A percentile compares a stretch with the other conserved stretches of the same genome.
Evolutionary conservation across 495 filamentous ascomycete genomes (phyloP).

Genomic region (Apodospora peruviana): DNA sequence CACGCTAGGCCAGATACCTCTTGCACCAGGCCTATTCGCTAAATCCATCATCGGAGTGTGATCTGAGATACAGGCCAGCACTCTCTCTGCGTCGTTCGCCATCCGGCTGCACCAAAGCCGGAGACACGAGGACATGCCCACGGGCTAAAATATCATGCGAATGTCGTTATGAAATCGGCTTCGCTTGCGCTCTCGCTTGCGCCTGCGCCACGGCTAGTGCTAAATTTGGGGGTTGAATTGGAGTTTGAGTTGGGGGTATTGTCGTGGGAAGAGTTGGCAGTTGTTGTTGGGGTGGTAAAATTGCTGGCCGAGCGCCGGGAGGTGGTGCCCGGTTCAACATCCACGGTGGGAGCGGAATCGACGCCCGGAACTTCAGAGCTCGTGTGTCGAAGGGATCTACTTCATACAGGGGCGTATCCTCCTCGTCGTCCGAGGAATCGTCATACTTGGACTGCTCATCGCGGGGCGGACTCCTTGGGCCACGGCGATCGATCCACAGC

Average conservation of each 20-base stretch:
- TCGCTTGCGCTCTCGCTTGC: neutral
- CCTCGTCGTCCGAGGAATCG: slow-evolving; percentile 64
- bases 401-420: slow-evolving; percentile 53
- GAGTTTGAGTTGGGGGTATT: slow-evolving; percentile 4
- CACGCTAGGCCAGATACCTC: slow-evolving; percentile 17
- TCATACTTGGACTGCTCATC: slow-evolving; percentile 65
- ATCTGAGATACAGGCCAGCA: slow-evolving; percentile 20
- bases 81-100: neutral
- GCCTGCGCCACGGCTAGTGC: neutral
- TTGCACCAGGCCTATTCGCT: slow-evolving; percentile 23
- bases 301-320: neutral
- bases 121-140: no score
- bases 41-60: slow-evolving; percentile 27
- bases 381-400: slow-evolving; percentile 65
- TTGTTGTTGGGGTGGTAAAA: neutral
- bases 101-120: no score
- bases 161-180: neutral
- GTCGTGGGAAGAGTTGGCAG: neutral
- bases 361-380: slow-evolving; percentile 67
- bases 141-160: no score
- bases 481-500: slow-evolving; percentile 74
- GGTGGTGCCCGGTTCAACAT: slow-evolving; percentile 18
- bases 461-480: slow-evolving; percentile 45
- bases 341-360: slow-evolving; percentile 50
- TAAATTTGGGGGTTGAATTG: slow-evolving; percentile 3